Evolutionary conservation across 2,329 filamentous ascomycete genomes (phyloP).

Genomic region (Calonectria crousiana): DNA sequence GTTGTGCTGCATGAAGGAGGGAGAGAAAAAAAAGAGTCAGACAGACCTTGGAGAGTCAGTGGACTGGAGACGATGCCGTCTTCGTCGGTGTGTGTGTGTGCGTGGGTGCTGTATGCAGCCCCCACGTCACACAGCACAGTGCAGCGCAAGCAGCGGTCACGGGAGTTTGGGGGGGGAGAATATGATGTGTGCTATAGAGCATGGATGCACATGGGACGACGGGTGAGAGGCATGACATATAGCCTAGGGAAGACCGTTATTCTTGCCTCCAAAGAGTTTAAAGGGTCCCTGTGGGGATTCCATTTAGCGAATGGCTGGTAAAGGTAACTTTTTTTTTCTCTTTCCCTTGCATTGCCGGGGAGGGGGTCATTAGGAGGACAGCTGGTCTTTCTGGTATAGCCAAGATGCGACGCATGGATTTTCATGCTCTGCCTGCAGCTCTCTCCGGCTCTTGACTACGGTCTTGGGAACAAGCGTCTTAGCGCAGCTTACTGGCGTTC

Average conservation of each 20-base stretch:
- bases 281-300: not conserved
- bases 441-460: not conserved
- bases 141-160: slow-evolving; percentile 6
- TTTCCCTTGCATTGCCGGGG: not conserved
- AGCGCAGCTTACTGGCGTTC: slow-evolving; percentile 6
- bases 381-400: not conserved
- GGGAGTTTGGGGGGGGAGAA: not conserved
- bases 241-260: not conserved
- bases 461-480: not conserved
- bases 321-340: not conserved
- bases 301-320: not conserved
- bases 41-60: not conserved
- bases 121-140: slow-evolving; percentile 2
- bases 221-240: not conserved
- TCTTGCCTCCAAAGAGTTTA: not conserved
- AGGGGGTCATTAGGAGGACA: not conserved
- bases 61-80: not conserved
- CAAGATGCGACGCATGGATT: not conserved
- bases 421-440: not conserved
- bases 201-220: slow-evolving; percentile 11
- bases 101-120: not conserved
- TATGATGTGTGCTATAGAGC: slow-evolving; percentile 26
- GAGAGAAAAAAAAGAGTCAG: not conserved
- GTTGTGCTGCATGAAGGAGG: not conserved
- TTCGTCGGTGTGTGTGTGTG: not conserved